phyloP scores from a whole-genome alignment of 768 basidiomycete species.

The Rubroboletus satanas region DNA sequence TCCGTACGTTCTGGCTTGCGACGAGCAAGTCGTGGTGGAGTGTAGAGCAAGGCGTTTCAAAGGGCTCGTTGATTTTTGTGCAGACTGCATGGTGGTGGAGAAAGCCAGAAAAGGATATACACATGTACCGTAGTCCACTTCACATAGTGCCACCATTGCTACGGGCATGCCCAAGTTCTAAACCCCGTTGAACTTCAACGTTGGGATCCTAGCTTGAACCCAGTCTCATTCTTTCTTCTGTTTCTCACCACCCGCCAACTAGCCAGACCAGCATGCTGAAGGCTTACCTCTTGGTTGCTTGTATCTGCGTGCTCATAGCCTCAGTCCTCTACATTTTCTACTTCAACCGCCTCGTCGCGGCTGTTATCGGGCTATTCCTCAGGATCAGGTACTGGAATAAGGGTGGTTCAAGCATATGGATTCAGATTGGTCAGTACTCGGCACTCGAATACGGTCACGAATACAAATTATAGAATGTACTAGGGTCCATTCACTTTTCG shows the following conservation, averaged over 20 bases:
- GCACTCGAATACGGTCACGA: neutral
- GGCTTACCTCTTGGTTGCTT: conserved; percentile 58
- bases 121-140: neutral
- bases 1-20: conserved; percentile 77
- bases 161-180: conserved; percentile 4
- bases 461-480: neutral
- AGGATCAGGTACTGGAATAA: conserved; percentile 78
- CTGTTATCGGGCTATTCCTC: conserved; percentile 58
- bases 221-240: neutral
- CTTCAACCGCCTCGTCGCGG: conserved; percentile 82
- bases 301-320: conserved; percentile 51
- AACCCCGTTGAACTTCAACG: neutral
- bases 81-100: conserved; percentile 17
- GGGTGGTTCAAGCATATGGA: conserved; percentile 72
- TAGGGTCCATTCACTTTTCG: conserved; percentile 91
- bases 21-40: conserved; percentile 66
- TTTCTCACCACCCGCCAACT: neutral
- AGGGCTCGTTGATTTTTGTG: conserved; percentile 38
- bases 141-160: no score
- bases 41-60: conserved; percentile 65
- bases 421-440: conserved; percentile 64
- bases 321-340: conserved; percentile 82
- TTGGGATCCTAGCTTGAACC: neutral
- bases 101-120: neutral
- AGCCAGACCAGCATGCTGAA: conserved; percentile 44